Base-by-base conservation (phyloP, 2,329 filamentous ascomycete genomes). In the Dothiorella sarmentorum region DNA sequence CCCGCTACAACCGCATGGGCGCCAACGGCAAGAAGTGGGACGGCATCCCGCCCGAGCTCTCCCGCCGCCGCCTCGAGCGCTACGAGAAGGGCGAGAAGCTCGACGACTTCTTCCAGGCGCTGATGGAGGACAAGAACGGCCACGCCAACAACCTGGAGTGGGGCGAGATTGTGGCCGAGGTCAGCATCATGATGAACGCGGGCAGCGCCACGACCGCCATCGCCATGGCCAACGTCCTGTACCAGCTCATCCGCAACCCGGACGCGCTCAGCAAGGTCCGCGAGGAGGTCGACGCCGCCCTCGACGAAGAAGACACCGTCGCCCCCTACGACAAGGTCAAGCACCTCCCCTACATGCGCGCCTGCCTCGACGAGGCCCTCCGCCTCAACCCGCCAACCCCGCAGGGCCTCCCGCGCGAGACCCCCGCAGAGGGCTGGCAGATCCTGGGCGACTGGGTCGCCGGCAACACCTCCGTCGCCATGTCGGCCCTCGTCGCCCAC, bases 11-110 rank as follows among this genome's bases (percentile, higher is more conserved):
- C 37, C 57, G 63, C 15, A 45, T 65, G 45, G 62, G 62, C 13
- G 33, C 33, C 13, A 38, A 52, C 31, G 58, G 49, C 29, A 31
- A 56, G 35, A 15, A 26, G 13, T 56, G 51, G 49, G 58, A 49
- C 40, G 58, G 40, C 33, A 77, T 83, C 56, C 76, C 80, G 2
- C 72, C 75, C 53, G 75, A 78, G 42, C 77, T 77, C 1, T 72
- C 78, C 0, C 74, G 69, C 1, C 65, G 76, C 37, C 74, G 80
- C 1, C 65, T 81, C 17, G 63, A 74, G 58, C 70, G 79, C 3
- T 80, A 82, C 62, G 66, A 76, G 61, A 26, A 29, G 7, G 58
- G 58, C 27, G 51, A 60, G 49, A 33, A 40, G 24, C 49, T 38
- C 4, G 51, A 60, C 29, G 58, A 60, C 49, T 47, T 60, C 29